Percentiles rank a stretch among this genome's conserved stretches.
Conservation (phyloP, 2,329 filamentous ascomycete genomes). For the Cladosporium austrohemisphaericum region DNA sequence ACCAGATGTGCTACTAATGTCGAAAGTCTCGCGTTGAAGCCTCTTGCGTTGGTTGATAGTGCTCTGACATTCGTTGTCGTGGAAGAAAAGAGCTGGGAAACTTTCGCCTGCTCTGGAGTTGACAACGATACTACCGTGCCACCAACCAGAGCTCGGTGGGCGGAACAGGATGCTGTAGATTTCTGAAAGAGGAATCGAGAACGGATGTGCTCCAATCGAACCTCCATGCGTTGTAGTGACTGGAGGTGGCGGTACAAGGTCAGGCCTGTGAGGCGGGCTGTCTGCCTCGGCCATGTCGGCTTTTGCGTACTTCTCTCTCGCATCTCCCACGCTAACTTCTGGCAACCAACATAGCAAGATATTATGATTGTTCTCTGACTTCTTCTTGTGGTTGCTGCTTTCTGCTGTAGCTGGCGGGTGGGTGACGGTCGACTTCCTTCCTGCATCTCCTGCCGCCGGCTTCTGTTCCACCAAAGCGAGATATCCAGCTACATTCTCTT, state of each 20-base stretch:
- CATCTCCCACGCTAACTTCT: conserved; percentile 80
- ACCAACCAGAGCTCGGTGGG: conserved; percentile 93
- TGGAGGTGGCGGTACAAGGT: conserved; percentile 86
- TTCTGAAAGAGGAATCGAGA: conserved; percentile 83
- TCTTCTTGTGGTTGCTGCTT: conserved; percentile 2
- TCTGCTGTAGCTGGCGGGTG: conserved; percentile 30
- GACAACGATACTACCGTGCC: conserved; percentile 93
- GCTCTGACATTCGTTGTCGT: conserved; percentile 93
- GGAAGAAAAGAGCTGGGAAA: conserved; percentile 94
- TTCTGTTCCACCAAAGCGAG: conserved; percentile 93
- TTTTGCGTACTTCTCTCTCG: conserved; percentile 80
- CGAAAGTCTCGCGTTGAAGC: conserved; percentile 76
- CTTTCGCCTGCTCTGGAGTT: conserved; percentile 88
- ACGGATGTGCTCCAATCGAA: conserved; percentile 76
- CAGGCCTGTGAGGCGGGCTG: conserved; percentile 77
- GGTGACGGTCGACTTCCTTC: conserved; percentile 6
- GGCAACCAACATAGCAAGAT: conserved; percentile 91
- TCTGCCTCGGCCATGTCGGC: conserved; percentile 83
- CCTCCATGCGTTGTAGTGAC: conserved; percentile 73
- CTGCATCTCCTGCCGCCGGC: conserved; percentile 35
- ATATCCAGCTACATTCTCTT: conserved; percentile 94
- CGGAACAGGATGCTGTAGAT: conserved; percentile 88
- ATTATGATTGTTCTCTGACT: conserved; percentile 56
- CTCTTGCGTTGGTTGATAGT: conserved; percentile 93
- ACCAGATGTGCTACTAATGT: conserved; percentile 46